Evolutionary conservation across 768 basidiomycete genomes (phyloP), one percentile per base, ranked within the genome.

Genomic region (Amanita rubescens): DNA sequence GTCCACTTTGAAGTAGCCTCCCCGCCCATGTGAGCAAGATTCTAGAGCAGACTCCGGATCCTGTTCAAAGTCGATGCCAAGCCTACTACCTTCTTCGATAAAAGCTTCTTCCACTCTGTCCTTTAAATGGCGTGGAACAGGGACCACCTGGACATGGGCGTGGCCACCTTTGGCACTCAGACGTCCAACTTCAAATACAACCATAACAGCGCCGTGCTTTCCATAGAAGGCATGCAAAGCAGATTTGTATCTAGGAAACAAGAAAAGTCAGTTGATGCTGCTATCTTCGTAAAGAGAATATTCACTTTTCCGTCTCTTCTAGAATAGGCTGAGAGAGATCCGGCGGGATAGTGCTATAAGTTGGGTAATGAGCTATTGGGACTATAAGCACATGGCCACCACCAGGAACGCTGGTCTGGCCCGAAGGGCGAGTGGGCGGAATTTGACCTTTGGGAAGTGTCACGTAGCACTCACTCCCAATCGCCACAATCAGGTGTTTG

Each of bases 401-500:
- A 17, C 96, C 96, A 1, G 96, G 96, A 19, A 98, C 86, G 58
- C 68, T 63, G 11, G 68, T 67, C 59, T 73, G 69, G 37, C 75
- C 72, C 15, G 71, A 68, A 24, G 80, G 76, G 42, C 84, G 83
- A 5, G 93, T 94, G 15, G 90, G 89, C 41, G 91, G 79, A 39
- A 98, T 85, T 66, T 95, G 93, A 2, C 96, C 96, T 66, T 96
- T 98, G 0, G 96, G 90, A n/a, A 98, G 71, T 0, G 96, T 94
- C 46, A 97, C 70, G 71, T 99, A 99, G 63, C 90, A 92, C 68
- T 99, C 96, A 5, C 76, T 67, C 12, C 94, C 96, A 63, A 99
- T 96, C 0, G 90, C 84, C 30, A 94, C 90, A 58, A 99, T 94
- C 57, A 98, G 81, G 63, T 98, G 91, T 71, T 98, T 99, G 54